Base-by-base conservation (phyloP, 148 eudicot species). In the Pharnaceum exiguum region DNA sequence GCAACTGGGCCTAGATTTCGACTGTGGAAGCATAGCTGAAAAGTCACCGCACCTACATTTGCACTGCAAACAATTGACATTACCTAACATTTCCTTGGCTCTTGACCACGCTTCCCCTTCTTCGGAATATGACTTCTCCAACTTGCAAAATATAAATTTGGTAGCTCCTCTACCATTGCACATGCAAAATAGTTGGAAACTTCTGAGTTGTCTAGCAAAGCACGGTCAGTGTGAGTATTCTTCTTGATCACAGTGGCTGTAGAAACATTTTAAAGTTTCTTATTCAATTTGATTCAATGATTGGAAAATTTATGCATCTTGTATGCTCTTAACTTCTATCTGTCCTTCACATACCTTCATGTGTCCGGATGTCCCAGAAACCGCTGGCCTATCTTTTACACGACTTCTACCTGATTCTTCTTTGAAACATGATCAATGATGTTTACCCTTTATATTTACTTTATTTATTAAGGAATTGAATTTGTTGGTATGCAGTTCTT, bases 151-250 rank as follows among this genome's bases (percentile, higher is more conserved):
- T 35, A 59, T 89, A 5, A 80, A 76, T 58, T 59, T 90, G 51
- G 74, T 75, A 31, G 95, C 97, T 65, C 83, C 89, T 45, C 71
- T 90, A 75, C 86, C 97, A 10, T 66, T 60, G n/a, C 97, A 90
- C 74, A 90, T 90, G 97, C 89, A 87, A 70, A 80, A 67, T 69
- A 90, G 95, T 67, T 90, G 95, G 97, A 80, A 84, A 60, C 63
- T 72, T 19, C 56, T 82, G 63, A 63, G 63, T 12, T 69, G 79
- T 46, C 68, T 62, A 29, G 64, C 66, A 49, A 60, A 46, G 12
- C 72, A 62, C 50, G 66, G 64, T 37, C 40, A 45, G 17, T 55
- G 38, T 48, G 63, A 65, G 45, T 29, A 23, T 27, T n/a, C 36
- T 38, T 32, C 28, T 40, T 29, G 29, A 31, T 7, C 17, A 23